Percentiles rank a stretch among this genome's conserved stretches.
Evolutionary conservation across 305 asterid species (phyloP).

Genomic region (Plantago rigida): DNA sequence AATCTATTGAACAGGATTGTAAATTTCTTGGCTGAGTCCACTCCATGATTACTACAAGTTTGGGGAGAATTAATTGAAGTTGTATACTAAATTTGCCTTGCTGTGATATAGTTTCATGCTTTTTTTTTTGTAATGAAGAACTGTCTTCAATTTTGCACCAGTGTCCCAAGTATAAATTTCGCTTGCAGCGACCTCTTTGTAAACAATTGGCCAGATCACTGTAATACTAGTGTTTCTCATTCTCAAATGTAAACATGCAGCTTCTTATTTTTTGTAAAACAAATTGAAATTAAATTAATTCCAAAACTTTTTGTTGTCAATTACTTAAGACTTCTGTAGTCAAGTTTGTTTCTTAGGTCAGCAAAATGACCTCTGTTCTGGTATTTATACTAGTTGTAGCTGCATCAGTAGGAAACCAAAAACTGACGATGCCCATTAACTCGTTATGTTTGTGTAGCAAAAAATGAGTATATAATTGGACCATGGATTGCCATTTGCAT

Average conservation of each 20-base stretch:
- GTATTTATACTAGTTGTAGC: background rate
- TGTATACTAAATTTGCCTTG: constrained; percentile 13
- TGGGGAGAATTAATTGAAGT: constrained; percentile 11
- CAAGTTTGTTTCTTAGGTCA: background rate
- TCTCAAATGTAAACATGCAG: background rate
- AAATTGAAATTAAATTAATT: constrained; percentile 10
- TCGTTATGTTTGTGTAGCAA: background rate
- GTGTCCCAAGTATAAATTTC: constrained; percentile 15
- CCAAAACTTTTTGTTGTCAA: background rate
- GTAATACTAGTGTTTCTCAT: too few species aligned
- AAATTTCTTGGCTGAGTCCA: constrained; percentile 60
- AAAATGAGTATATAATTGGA: too few species aligned
- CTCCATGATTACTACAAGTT: constrained; percentile 27
- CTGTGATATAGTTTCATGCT: constrained; percentile 26
- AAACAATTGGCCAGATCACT: background rate
- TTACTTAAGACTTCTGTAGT: background rate
- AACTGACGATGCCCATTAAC: background rate
- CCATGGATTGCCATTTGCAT: too few species aligned
- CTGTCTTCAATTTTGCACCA: constrained; percentile 10
- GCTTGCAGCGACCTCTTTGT: constrained; percentile 10
- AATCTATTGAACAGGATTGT: constrained; percentile 79
- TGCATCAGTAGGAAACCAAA: background rate
- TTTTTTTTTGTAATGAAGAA: constrained; percentile 13
- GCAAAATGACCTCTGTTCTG: background rate
- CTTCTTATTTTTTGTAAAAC: background rate